These are phyloP conservation scores for Adansonia digitata DNA, from an alignment of 345 rosid species.

Conservation along the genomic window DNA sequence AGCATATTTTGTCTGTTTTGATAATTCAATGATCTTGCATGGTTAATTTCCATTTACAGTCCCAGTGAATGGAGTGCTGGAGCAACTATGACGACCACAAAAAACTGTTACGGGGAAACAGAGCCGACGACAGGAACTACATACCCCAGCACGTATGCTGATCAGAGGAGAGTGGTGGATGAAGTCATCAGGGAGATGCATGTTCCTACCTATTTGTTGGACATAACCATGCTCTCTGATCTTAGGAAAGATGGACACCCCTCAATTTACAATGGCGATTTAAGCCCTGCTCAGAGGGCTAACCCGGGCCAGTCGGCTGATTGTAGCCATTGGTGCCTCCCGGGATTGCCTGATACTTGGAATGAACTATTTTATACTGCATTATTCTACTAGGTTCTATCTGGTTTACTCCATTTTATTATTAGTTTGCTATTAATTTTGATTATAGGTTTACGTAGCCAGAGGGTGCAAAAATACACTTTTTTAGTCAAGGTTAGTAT, in stretches of 20 bases:
- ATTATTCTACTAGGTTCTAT: constrained; percentile 36
- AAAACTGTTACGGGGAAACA: constrained; percentile 79
- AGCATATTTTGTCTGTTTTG: not conserved
- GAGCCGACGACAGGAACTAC: constrained; percentile 48
- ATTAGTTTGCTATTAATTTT: not conserved
- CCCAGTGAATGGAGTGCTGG: constrained; percentile 74
- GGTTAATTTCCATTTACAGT: constrained; percentile 30
- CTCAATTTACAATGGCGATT: constrained; percentile 74
- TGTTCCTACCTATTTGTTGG: constrained; percentile 53
- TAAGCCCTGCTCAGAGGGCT: constrained; percentile 55
- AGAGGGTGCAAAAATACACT: constrained; percentile 7
- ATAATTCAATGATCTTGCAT: not conserved
- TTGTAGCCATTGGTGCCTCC: constrained; percentile 99
- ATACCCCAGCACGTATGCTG: constrained; percentile 48
- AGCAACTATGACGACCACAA: constrained; percentile 30
- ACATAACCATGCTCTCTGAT: constrained; percentile 83
- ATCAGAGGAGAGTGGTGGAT: constrained; percentile 63
- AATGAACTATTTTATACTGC: constrained; percentile 68
- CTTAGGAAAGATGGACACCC: constrained; percentile 92
- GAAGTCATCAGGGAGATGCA: constrained; percentile 51
- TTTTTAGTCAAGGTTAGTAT: not conserved
- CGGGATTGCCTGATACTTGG: constrained; percentile 97
- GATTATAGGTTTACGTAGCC: not conserved
- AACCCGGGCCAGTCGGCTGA: constrained; percentile 73
- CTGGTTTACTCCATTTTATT: not conserved